A percentile compares a stretch with the other conserved stretches of the same genome.
Evolutionary conservation across 306 rosid genomes (phyloP).

Genomic region (Prinsepia uniflora): DNA sequence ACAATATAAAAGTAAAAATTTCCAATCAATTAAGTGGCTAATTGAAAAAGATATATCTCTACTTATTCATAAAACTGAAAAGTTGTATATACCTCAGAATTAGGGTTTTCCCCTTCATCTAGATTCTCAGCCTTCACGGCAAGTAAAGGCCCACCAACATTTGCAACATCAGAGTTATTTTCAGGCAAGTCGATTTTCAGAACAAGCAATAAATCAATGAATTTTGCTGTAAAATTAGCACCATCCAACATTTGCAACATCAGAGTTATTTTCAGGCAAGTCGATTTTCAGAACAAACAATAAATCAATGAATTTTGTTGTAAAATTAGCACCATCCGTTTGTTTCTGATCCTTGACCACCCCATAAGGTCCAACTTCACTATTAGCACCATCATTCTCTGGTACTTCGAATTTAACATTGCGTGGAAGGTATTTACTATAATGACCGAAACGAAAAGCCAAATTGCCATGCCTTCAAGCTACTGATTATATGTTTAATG

Average conservation of each 20-base stretch:
- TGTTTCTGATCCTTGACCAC: slow-evolving; percentile 25
- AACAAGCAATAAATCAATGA: slow-evolving; percentile 27
- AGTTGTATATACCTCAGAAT: slow-evolving; percentile 31
- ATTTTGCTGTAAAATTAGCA: slow-evolving; percentile 30
- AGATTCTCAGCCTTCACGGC: slow-evolving; percentile 26
- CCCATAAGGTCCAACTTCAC: slow-evolving; percentile 48
- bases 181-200: slow-evolving; percentile 21
- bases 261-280: slow-evolving; percentile 29
- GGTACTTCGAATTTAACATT: slow-evolving; percentile 16
- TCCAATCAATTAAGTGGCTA: not conserved
- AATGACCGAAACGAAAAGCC: no score
- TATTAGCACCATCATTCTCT: slow-evolving; percentile 20
- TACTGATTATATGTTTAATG: no score
- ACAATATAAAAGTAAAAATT: not conserved
- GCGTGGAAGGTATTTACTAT: no score
- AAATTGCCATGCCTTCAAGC: no score
- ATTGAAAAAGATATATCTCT: not conserved
- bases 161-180: slow-evolving; percentile 33
- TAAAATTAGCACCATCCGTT: slow-evolving; percentile 26
- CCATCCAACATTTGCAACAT: slow-evolving; percentile 32
- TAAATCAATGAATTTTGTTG: slow-evolving; percentile 33
- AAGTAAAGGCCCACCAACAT: slow-evolving; percentile 20
- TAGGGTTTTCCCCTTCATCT: slow-evolving; percentile 35
- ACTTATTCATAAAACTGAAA: not conserved
- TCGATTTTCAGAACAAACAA: slow-evolving; percentile 17